Evolutionary conservation across 164 flowering plant genomes (phyloP).

Genomic region (Sextonia rubra): DNA sequence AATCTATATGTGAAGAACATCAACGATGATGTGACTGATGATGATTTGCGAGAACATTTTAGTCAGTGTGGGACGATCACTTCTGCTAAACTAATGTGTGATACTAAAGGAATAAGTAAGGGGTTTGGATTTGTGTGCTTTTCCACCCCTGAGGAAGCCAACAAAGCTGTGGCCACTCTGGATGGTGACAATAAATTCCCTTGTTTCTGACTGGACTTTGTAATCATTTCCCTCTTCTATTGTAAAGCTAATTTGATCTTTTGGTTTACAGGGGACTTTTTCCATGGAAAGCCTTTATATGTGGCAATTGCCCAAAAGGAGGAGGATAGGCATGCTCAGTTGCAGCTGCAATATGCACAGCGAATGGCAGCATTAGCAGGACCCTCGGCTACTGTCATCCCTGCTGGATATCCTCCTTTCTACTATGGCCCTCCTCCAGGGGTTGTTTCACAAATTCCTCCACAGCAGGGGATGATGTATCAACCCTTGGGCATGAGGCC

Average conservation of each 20-base stretch:
- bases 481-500: slow-evolving; percentile 64
- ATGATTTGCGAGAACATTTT: slow-evolving; percentile 56
- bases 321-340: slow-evolving; percentile 73
- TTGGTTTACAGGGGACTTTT: slow-evolving; percentile 62
- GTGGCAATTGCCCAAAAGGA: slow-evolving; percentile 84
- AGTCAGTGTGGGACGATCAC: slow-evolving; percentile 75
- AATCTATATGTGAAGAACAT: slow-evolving; percentile 87
- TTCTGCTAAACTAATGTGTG: slow-evolving; percentile 71
- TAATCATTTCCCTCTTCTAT: slow-evolving; percentile 2
- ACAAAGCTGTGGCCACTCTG: slow-evolving; percentile 58
- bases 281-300: slow-evolving; percentile 68
- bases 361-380: slow-evolving; percentile 47
- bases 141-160: slow-evolving; percentile 76
- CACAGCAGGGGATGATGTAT: slow-evolving; percentile 61
- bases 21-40: slow-evolving; percentile 60
- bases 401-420: slow-evolving; percentile 59
- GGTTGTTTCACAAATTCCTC: slow-evolving; percentile 47
- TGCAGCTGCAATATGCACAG: slow-evolving; percentile 59
- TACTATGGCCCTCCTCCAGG: slow-evolving; percentile 55
- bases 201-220: background rate
- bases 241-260: background rate
- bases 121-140: slow-evolving; percentile 96
- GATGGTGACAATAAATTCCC: slow-evolving; percentile 44
- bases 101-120: slow-evolving; percentile 66
- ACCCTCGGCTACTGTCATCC: slow-evolving; percentile 46